These are phyloP conservation scores for Pythium myriotylum DNA, from an alignment of 352 stramenopile genomes.

Conservation along the genomic window DNA sequence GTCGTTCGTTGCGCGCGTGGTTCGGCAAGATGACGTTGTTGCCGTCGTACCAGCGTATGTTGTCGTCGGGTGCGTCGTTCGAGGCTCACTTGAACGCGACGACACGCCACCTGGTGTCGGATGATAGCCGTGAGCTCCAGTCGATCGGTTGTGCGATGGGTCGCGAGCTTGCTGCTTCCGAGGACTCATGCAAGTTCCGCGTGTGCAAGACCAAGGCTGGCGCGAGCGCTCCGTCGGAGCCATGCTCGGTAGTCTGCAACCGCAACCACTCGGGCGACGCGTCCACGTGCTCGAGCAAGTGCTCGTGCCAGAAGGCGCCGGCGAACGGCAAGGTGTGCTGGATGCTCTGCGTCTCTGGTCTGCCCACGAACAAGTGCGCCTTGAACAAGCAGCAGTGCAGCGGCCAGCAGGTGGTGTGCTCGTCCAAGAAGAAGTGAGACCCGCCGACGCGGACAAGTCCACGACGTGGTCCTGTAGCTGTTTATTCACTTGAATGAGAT, in stretches of 20 bases:
- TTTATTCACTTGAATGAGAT: too few species aligned
- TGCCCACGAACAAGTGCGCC: slow-evolving; percentile 28
- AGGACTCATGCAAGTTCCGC: slow-evolving; percentile 36
- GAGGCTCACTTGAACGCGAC: slow-evolving; percentile 42
- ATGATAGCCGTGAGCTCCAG: slow-evolving; percentile 34
- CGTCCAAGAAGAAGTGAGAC: too few species aligned
- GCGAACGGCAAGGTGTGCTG: slow-evolving; percentile 47
- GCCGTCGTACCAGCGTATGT: slow-evolving; percentile 43
- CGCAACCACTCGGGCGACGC: too few species aligned
- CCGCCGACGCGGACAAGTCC: too few species aligned
- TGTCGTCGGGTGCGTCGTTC: slow-evolving; percentile 35
- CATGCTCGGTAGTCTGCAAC: slow-evolving; percentile 46
- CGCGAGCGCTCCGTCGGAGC: slow-evolving; percentile 30
- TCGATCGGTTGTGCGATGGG: slow-evolving; percentile 44
- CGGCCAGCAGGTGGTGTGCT: slow-evolving; percentile 37
- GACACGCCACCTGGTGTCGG: slow-evolving; percentile 37
- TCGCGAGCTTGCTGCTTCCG: slow-evolving; percentile 40
- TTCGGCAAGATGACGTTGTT: slow-evolving; percentile 66
- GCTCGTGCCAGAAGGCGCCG: slow-evolving; percentile 36
- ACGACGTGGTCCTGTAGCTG: too few species aligned
- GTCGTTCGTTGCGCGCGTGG: slow-evolving; percentile 46
- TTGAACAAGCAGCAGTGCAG: slow-evolving; percentile 1
- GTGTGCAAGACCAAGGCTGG: slow-evolving; percentile 39
- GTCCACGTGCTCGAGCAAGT: slow-evolving; percentile 43
- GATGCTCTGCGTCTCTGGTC: slow-evolving; percentile 57